Percentiles rank a stretch among this genome's conserved stretches.
Evolutionary conservation across 768 basidiomycete species (phyloP).

Genomic region (Suillus subluteus): DNA sequence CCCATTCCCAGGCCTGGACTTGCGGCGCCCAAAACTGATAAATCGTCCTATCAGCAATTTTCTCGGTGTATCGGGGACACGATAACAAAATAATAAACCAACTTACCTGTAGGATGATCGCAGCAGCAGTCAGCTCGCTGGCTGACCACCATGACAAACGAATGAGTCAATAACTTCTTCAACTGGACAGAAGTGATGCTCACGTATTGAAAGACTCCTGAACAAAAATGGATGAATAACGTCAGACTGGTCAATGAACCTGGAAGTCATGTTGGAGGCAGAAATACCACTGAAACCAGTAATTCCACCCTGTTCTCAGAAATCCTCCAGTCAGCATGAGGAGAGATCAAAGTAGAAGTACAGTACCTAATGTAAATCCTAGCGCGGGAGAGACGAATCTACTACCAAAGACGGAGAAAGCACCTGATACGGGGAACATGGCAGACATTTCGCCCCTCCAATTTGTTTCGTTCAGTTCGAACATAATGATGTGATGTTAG

Average conservation of each 20-base stretch:
- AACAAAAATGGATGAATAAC: not conserved
- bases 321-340: conserved; percentile 1
- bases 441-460: conserved; percentile 66
- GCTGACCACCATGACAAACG: conserved; percentile 35
- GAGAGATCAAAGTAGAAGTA: not conserved
- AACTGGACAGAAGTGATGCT: conserved; percentile 15
- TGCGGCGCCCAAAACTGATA: conserved; percentile 48
- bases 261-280: not conserved
- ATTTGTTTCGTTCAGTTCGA: conserved; percentile 1
- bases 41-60: not conserved
- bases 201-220: conserved; percentile 45
- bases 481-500: not conserved
- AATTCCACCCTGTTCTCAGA: conserved; percentile 51
- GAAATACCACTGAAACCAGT: conserved; percentile 54
- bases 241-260: conserved; percentile 12
- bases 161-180: conserved; percentile 16
- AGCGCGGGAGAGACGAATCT: conserved; percentile 64
- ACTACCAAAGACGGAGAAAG: conserved; percentile 59
- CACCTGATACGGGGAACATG: conserved; percentile 64
- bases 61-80: not conserved
- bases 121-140: conserved; percentile 61
- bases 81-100: not conserved
- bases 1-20: conserved; percentile 58
- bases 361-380: conserved; percentile 56
- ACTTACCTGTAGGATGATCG: conserved; percentile 50